Conservation (phyloP, 441 rosid genomes). For the Gossypium schwendimanii region DNA sequence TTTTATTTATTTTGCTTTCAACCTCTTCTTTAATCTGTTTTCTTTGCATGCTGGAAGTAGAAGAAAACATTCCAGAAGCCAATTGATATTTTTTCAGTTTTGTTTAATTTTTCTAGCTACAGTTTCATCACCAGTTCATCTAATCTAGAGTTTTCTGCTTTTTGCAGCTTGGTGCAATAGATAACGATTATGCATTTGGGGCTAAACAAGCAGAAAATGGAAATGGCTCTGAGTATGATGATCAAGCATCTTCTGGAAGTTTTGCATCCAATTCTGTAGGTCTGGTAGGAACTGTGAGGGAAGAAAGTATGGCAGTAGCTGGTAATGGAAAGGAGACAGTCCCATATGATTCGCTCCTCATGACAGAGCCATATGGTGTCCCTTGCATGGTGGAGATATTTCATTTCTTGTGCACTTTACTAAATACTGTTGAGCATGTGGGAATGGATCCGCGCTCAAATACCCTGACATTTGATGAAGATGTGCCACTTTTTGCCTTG, state of each 20-base stretch:
- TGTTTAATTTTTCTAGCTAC: neutral
- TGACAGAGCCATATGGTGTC: slow-evolving; percentile 67
- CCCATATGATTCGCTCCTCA: slow-evolving; percentile 50
- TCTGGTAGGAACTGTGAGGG: slow-evolving; percentile 30
- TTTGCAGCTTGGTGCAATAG: slow-evolving; percentile 46
- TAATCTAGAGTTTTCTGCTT: neutral
- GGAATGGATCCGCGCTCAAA: slow-evolving; percentile 55
- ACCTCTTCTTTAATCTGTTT: slow-evolving; percentile 8
- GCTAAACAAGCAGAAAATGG: slow-evolving; percentile 52
- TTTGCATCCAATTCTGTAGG: slow-evolving; percentile 37
- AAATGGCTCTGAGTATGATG: slow-evolving; percentile 47
- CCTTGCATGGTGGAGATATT: slow-evolving; percentile 80
- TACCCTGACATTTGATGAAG: slow-evolving; percentile 65
- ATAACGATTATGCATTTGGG: slow-evolving; percentile 50
- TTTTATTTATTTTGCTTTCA: neutral
- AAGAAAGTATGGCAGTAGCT: slow-evolving; percentile 38
- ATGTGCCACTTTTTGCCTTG: slow-evolving; percentile 75
- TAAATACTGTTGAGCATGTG: slow-evolving; percentile 52
- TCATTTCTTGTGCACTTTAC: slow-evolving; percentile 56
- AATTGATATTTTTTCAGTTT: neutral
- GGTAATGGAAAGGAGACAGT: slow-evolving; percentile 40
- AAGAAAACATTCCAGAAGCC: neutral
- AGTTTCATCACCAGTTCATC: neutral
- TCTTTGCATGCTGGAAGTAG: slow-evolving; percentile 5
- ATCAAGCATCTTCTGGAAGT: slow-evolving; percentile 40